phyloP scores from a whole-genome alignment of 2,329 filamentous ascomycete genomes.

The Venturiaceae sp. region DNA sequence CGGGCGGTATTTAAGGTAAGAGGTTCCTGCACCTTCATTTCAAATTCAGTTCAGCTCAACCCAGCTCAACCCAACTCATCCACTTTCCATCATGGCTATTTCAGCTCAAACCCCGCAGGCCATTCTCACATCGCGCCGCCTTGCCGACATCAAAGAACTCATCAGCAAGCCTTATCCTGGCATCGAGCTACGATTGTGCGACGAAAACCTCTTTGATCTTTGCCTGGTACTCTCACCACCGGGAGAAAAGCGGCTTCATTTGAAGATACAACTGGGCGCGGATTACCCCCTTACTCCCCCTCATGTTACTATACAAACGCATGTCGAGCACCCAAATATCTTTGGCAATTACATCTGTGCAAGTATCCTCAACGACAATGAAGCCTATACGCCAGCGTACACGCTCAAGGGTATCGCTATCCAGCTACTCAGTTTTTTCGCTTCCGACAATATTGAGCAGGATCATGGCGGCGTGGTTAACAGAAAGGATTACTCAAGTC shows the following conservation, averaged over 20 bases:
- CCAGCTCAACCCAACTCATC: background rate
- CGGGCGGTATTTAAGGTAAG: background rate
- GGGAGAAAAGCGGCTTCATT: constrained; percentile 30
- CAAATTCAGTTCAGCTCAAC: no score
- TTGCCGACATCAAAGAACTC: constrained; percentile 38
- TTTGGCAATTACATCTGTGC: constrained; percentile 35
- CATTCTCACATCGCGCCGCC: background rate
- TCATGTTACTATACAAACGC: constrained; percentile 29
- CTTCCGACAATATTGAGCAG: constrained; percentile 37
- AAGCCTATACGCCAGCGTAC: constrained; percentile 41
- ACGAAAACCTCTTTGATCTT: constrained; percentile 24
- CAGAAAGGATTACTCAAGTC: constrained; percentile 17
- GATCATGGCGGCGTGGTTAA: constrained; percentile 15
- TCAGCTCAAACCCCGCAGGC: background rate
- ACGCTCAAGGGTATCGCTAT: constrained; percentile 41
- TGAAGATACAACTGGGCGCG: constrained; percentile 27
- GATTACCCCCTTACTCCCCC: constrained; percentile 33
- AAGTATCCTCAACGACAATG: constrained; percentile 31
- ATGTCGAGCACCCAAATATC: constrained; percentile 37
- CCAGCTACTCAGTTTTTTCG: constrained; percentile 43
- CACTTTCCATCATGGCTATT: background rate
- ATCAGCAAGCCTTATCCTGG: constrained; percentile 37
- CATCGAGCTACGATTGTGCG: constrained; percentile 29
- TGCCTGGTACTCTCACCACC: constrained; percentile 37
- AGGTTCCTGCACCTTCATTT: background rate